phyloP scores from a whole-genome alignment of 148 eudicot species.

The Bassia scoparia region DNA sequence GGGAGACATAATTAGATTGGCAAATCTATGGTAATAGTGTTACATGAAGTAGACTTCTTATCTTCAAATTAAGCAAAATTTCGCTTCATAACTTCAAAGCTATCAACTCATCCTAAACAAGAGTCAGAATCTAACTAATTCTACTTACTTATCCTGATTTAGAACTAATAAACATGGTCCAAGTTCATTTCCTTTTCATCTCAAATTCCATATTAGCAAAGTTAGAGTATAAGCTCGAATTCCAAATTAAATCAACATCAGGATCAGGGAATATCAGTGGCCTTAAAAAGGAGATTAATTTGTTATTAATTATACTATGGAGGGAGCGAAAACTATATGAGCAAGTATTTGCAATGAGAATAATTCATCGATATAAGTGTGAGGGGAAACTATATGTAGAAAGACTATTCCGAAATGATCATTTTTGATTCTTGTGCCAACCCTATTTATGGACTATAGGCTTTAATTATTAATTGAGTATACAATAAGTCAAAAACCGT shows the following conservation, averaged over 20 bases:
- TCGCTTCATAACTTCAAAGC: conserved; percentile 8
- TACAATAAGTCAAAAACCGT: neutral
- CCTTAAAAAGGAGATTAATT: conserved; percentile 3
- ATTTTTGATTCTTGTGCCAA: no score
- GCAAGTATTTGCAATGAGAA: no score
- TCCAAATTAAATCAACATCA: neutral
- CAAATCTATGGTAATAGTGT: conserved; percentile 25
- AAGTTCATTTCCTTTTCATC: conserved; percentile 1
- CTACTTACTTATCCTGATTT: conserved; percentile 9
- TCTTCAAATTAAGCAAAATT: conserved; percentile 20
- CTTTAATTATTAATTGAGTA: no score
- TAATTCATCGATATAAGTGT: no score
- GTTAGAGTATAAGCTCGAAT: neutral
- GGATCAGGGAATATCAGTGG: neutral
- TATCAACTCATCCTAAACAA: conserved; percentile 11
- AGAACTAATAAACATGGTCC: neutral
- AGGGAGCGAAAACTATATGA: no score
- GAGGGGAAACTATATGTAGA: no score
- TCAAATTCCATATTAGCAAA: neutral
- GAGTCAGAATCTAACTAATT: neutral
- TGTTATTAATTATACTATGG: neutral
- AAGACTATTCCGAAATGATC: no score
- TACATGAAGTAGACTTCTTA: conserved; percentile 35
- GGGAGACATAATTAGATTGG: conserved; percentile 32
- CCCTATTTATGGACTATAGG: no score